Evolutionary conservation across 257 asterid genomes (phyloP).

Genomic region (Echites panduratus): DNA sequence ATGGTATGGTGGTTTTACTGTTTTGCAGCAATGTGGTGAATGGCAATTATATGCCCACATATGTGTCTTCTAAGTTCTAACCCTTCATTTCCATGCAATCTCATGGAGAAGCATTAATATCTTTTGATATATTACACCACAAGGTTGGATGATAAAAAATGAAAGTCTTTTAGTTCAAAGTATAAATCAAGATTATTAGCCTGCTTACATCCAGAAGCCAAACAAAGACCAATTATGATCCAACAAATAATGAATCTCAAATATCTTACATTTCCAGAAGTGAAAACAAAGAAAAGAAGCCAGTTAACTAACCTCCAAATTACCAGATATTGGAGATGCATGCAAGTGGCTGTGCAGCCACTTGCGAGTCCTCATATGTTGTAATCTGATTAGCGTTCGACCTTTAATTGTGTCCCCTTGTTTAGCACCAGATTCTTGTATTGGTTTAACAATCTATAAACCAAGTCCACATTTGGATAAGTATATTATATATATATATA

Average conservation of each 20-base stretch:
- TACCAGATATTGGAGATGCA: constrained; percentile 94
- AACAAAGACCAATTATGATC: neutral
- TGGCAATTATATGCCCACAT: neutral
- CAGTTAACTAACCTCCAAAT: constrained; percentile 68
- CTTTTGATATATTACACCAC: neutral
- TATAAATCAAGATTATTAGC: neutral
- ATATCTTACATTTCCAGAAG: neutral
- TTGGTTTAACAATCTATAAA: constrained; percentile 67
- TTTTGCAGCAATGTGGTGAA: neutral
- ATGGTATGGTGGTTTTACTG: neutral
- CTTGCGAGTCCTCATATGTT: constrained; percentile 81
- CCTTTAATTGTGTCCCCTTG: constrained; percentile 82
- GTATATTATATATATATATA: no score
- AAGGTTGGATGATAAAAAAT: neutral
- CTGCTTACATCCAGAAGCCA: neutral
- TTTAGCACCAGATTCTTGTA: constrained; percentile 54
- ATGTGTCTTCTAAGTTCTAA: neutral
- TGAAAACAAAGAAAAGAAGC: neutral
- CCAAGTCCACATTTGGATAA: neutral
- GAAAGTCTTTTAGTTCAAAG: no score
- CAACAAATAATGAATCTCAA: neutral
- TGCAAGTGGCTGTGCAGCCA: constrained; percentile 99
- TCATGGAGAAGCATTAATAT: neutral
- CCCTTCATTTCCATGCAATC: neutral
- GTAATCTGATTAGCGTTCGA: constrained; percentile 67